Conservation (phyloP, 2,329 filamentous ascomycete genomes). For the Venturia asperata region DNA sequence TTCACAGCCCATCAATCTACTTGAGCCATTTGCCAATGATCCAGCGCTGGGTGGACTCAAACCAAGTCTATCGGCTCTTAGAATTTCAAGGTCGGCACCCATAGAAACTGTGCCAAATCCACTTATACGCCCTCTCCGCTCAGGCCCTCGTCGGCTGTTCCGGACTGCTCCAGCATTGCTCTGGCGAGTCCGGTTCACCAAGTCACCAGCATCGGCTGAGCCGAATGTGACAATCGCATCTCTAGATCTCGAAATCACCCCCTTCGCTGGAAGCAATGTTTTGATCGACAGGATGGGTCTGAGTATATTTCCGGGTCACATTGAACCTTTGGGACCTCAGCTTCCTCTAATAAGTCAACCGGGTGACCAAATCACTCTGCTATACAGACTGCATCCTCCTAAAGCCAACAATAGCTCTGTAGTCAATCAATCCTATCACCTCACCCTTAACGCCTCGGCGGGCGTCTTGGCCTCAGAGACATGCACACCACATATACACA, state of each 20-base stretch:
- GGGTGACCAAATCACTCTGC: slow-evolving; percentile 67
- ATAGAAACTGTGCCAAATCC: slow-evolving; percentile 55
- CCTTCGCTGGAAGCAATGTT: slow-evolving; percentile 61
- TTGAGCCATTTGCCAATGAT: slow-evolving; percentile 64
- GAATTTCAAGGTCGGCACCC: slow-evolving; percentile 68
- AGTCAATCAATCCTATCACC: background rate
- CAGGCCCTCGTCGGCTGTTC: slow-evolving; percentile 55
- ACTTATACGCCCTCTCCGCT: slow-evolving; percentile 55
- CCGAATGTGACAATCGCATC: slow-evolving; percentile 56
- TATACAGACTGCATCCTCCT: slow-evolving; percentile 60
- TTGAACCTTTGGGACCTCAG: slow-evolving; percentile 50
- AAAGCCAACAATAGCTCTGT: background rate
- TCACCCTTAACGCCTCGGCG: slow-evolving; percentile 24
- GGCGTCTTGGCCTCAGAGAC: slow-evolving; percentile 51
- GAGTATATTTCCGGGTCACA: slow-evolving; percentile 49
- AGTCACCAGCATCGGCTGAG: slow-evolving; percentile 51
- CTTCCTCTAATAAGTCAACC: slow-evolving; percentile 57
- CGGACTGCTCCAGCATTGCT: slow-evolving; percentile 63
- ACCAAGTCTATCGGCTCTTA: slow-evolving; percentile 63
- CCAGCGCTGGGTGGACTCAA: slow-evolving; percentile 53
- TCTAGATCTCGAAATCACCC: slow-evolving; percentile 66
- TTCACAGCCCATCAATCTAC: slow-evolving; percentile 66
- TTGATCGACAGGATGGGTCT: slow-evolving; percentile 54
- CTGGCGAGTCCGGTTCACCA: slow-evolving; percentile 64
- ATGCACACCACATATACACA: slow-evolving; percentile 55